Percentiles rank a stretch among this genome's conserved stretches.
Evolutionary conservation across 208 protist genomes (phyloP).

Genomic region (Leishmania major): DNA sequence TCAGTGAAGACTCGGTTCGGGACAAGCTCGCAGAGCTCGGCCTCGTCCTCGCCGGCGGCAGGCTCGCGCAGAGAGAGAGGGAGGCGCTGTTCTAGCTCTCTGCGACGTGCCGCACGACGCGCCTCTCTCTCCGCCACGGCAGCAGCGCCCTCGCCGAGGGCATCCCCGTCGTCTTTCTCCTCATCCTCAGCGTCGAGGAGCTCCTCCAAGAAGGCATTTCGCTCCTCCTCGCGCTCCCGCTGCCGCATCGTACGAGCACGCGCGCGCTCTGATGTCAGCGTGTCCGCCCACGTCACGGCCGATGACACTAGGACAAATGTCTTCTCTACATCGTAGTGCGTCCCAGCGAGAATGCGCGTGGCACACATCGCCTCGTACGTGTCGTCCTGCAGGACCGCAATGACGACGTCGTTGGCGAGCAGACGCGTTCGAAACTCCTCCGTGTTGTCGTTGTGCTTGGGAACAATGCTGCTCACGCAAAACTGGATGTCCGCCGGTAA

Average conservation of each 20-base stretch:
- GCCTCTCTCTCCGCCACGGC: conserved; percentile 20
- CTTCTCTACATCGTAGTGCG: conserved; percentile 92
- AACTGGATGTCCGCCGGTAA: conserved; percentile 43
- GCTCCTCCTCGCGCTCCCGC: conserved; percentile 48
- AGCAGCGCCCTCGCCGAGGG: background rate
- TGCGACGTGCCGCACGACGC: conserved; percentile 13
- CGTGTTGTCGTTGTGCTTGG: conserved; percentile 71
- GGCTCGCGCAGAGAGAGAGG: conserved; percentile 31
- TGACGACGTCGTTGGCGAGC: conserved; percentile 82
- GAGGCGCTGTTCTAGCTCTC: conserved; percentile 21
- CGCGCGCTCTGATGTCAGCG: conserved; percentile 56
- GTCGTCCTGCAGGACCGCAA: conserved; percentile 84
- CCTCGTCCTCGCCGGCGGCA: conserved; percentile 37
- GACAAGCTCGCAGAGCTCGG: conserved; percentile 58
- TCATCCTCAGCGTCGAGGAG: conserved; percentile 43
- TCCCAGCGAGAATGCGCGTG: conserved; percentile 75
- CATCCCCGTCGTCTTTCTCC: conserved; percentile 28
- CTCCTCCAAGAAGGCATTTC: conserved; percentile 39
- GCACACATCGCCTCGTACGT: conserved; percentile 83
- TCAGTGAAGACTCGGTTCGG: conserved; percentile 80
- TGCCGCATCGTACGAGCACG: conserved; percentile 36
- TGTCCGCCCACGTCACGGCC: conserved; percentile 85
- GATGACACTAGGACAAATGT: conserved; percentile 92
- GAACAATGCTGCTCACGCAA: conserved; percentile 58
- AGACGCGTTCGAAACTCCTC: conserved; percentile 60